Conservation (phyloP, 2,329 filamentous ascomycete genomes). For the Pestalotiopsis sp. region DNA sequence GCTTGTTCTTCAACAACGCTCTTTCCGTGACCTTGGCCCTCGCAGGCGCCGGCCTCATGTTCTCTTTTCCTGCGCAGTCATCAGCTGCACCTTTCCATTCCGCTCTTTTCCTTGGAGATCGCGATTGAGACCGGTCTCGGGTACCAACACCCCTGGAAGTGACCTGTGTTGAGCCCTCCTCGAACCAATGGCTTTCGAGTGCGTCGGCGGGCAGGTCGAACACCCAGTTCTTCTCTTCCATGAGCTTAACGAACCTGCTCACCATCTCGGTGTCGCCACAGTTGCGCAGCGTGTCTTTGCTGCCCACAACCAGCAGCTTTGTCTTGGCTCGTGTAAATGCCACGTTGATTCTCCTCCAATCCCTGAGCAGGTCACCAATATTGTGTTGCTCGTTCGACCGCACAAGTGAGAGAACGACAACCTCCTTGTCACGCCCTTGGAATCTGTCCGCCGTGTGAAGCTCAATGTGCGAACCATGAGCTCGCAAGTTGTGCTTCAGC, state of each 20-base stretch:
- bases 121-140: neutral
- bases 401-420: slow-evolving; percentile 85
- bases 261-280: slow-evolving; percentile 77
- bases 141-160: slow-evolving; percentile 29
- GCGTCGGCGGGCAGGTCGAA: slow-evolving; percentile 70
- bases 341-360: slow-evolving; percentile 94
- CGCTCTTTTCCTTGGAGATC: slow-evolving; percentile 20
- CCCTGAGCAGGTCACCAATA: slow-evolving; percentile 89
- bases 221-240: slow-evolving; percentile 79
- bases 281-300: slow-evolving; percentile 75
- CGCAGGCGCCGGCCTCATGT: slow-evolving; percentile 50
- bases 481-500: slow-evolving; percentile 72
- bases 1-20: slow-evolving; percentile 65
- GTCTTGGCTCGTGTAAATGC: slow-evolving; percentile 91
- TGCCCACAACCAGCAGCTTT: slow-evolving; percentile 88
- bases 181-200: slow-evolving; percentile 69
- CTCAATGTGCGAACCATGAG: slow-evolving; percentile 67
- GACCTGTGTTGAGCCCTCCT: slow-evolving; percentile 56
- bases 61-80: slow-evolving; percentile 41
- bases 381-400: slow-evolving; percentile 79
- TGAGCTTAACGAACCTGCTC: slow-evolving; percentile 72
- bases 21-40: slow-evolving; percentile 61
- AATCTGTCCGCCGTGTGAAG: slow-evolving; percentile 98
- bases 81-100: slow-evolving; percentile 29
- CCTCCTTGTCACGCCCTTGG: slow-evolving; percentile 94